Evolutionary conservation across 768 basidiomycete species (phyloP).

Genomic region (Naganishia vishniacii): DNA sequence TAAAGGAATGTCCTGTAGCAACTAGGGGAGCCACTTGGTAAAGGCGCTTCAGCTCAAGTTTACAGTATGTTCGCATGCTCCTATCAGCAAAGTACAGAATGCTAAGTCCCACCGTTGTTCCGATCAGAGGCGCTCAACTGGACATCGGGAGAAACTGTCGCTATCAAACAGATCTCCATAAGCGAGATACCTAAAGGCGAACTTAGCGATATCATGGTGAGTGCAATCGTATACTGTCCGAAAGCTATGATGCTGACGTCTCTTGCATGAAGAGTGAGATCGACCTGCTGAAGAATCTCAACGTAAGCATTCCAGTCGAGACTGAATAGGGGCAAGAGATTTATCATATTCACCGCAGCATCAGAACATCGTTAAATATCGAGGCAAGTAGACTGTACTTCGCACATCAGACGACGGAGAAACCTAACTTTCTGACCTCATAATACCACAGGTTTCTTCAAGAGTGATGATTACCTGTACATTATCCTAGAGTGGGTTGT

Average conservation of each 20-base stretch:
- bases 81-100: background rate
- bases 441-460: slow-evolving; percentile 88
- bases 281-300: slow-evolving; percentile 91
- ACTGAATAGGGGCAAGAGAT: too few species aligned
- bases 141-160: slow-evolving; percentile 96
- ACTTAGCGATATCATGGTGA: slow-evolving; percentile 92
- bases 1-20: slow-evolving; percentile 65
- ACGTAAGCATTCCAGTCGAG: slow-evolving; percentile 55
- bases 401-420: background rate
- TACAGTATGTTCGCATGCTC: slow-evolving; percentile 62
- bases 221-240: background rate
- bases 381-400: slow-evolving; percentile 43
- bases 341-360: slow-evolving; percentile 56
- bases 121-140: slow-evolving; percentile 59
- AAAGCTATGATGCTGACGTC: background rate
- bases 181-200: slow-evolving; percentile 84
- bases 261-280: slow-evolving; percentile 73
- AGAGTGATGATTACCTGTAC: slow-evolving; percentile 86
- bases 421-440: background rate
- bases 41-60: slow-evolving; percentile 94
- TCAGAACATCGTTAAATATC: slow-evolving; percentile 97
- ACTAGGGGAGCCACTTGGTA: slow-evolving; percentile 92
- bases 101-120: background rate
- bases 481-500: slow-evolving; percentile 83
- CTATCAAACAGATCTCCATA: slow-evolving; percentile 94